These are phyloP conservation scores for Penicilliopsis zonata DNA, from an alignment of 495 filamentous ascomycete genomes.

Conservation along the genomic window DNA sequence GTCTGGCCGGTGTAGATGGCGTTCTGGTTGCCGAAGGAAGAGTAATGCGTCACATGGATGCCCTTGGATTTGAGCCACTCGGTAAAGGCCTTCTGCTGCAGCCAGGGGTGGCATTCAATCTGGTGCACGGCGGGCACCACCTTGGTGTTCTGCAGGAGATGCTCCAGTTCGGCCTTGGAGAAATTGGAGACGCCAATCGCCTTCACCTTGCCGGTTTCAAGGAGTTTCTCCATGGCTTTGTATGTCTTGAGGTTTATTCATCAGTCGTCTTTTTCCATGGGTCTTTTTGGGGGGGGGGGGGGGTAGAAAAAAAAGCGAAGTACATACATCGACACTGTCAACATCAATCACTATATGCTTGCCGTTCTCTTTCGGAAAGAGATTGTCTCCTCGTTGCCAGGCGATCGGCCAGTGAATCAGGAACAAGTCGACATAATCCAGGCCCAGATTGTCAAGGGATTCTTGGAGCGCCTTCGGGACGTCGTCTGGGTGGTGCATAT, in stretches of 20 bases:
- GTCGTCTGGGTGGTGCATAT: slow-evolving; percentile 50
- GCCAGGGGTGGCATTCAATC: slow-evolving; percentile 48
- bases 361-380: slow-evolving; percentile 34
- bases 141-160: slow-evolving; percentile 44
- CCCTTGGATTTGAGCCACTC: slow-evolving; percentile 42
- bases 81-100: slow-evolving; percentile 47
- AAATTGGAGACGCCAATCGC: slow-evolving; percentile 76
- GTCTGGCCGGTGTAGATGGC: slow-evolving; percentile 37
- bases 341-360: slow-evolving; percentile 29
- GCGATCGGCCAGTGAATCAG: slow-evolving; percentile 59
- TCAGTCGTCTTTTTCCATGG: not conserved
- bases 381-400: slow-evolving; percentile 27
- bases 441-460: slow-evolving; percentile 45
- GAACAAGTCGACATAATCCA: slow-evolving; percentile 60
- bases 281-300: not conserved
- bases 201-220: slow-evolving; percentile 41
- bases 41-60: slow-evolving; percentile 55
- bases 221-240: slow-evolving; percentile 51
- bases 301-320: not conserved
- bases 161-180: slow-evolving; percentile 53
- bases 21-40: slow-evolving; percentile 63
- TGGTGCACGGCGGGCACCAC: slow-evolving; percentile 57
- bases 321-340: slow-evolving; percentile 39
- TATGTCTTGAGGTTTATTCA: slow-evolving; percentile 34
- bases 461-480: slow-evolving; percentile 46